These are phyloP conservation scores for Bacidia rubella DNA, from an alignment of 495 filamentous ascomycete species.

Conservation along the genomic window DNA sequence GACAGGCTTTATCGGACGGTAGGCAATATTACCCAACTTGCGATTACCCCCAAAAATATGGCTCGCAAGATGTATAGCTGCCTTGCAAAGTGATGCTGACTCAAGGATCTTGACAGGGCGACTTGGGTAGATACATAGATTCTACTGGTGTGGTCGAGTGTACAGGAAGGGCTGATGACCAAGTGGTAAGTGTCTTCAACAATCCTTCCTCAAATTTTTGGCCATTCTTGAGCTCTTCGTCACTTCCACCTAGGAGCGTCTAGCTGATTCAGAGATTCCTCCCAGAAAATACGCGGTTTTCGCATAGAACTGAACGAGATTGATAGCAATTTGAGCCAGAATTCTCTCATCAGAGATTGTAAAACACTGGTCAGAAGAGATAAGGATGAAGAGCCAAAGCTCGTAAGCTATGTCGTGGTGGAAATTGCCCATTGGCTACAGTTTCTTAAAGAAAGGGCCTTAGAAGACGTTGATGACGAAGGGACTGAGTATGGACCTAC, in stretches of 20 bases:
- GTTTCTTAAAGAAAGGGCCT: constrained; percentile 46
- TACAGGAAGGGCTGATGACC: constrained; percentile 67
- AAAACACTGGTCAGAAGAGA: constrained; percentile 78
- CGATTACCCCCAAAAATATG: constrained; percentile 36
- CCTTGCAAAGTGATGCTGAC: constrained; percentile 28
- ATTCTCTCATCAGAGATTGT: constrained; percentile 73
- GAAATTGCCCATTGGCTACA: constrained; percentile 56
- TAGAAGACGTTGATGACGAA: constrained; percentile 28
- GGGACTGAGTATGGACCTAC: constrained; percentile 20
- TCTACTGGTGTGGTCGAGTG: constrained; percentile 29
- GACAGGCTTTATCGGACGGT: constrained; percentile 75
- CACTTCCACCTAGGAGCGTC: no score
- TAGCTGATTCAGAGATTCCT: no score
- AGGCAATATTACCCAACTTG: no score
- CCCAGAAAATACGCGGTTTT: constrained; percentile 6
- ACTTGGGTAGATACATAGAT: constrained; percentile 33
- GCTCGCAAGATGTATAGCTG: constrained; percentile 50
- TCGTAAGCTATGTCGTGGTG: constrained; percentile 87
- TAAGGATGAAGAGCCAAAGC: constrained; percentile 74
- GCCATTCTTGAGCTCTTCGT: no score
- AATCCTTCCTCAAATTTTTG: not conserved
- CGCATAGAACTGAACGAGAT: constrained; percentile 4
- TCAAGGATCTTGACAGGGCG: constrained; percentile 38
- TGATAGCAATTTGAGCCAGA: constrained; percentile 27
- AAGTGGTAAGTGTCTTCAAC: constrained; percentile 49